These are phyloP conservation scores for Hemerocallis citrina DNA, from an alignment of 106 monocot genomes.

Conservation along the genomic window DNA sequence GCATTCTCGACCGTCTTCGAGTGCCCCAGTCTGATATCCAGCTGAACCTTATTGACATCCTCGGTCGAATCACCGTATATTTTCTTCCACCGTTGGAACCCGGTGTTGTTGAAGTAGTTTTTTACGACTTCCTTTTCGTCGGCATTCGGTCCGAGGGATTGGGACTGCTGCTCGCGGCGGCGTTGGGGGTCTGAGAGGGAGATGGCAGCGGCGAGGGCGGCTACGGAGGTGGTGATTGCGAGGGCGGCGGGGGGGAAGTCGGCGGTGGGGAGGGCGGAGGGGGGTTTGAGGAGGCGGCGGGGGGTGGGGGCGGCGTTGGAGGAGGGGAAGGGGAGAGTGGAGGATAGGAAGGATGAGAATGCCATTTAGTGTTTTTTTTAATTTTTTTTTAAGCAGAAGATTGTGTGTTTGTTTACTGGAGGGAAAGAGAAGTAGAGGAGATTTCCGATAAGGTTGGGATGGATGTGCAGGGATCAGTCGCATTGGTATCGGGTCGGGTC, in stretches of 20 bases:
- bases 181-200: conserved; percentile 88
- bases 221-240: not conserved
- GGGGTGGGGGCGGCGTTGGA: not conserved
- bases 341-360: not conserved
- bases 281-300: conserved; percentile 7
- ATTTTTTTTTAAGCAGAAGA: not conserved
- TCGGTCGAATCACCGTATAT: conserved; percentile 84
- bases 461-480: too few relatives aligned
- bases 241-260: not conserved
- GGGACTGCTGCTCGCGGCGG: conserved; percentile 58
- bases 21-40: conserved; percentile 93
- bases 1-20: conserved; percentile 79
- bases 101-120: conserved; percentile 95
- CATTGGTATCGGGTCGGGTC: too few relatives aligned
- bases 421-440: not conserved
- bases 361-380: not conserved
- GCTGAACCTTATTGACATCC: conserved; percentile 90
- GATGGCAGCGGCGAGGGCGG: conserved; percentile 12
- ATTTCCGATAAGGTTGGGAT: conserved; percentile 11
- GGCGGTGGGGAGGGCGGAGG: conserved; percentile 3
- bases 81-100: conserved; percentile 86
- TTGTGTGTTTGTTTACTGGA: not conserved
- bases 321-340: not conserved
- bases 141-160: conserved; percentile 30
- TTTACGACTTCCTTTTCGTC: conserved; percentile 88